phyloP scores from a whole-genome alignment of 2,329 filamentous ascomycete genomes.

The Phialophora tarda region DNA sequence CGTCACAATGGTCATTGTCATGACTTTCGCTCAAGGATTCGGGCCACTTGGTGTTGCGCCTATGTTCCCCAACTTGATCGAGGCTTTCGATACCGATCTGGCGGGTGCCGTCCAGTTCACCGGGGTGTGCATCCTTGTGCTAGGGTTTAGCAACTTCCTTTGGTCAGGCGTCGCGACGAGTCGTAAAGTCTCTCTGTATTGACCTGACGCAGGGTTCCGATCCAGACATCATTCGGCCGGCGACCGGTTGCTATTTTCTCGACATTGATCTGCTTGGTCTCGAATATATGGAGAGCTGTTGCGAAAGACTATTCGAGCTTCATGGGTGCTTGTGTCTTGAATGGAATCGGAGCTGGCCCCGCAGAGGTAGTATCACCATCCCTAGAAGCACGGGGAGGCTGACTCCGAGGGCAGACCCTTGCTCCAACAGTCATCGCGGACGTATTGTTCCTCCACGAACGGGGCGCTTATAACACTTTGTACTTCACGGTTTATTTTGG shows the following conservation, averaged over 20 bases:
- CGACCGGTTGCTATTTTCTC: constrained; percentile 60
- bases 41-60: constrained; percentile 10
- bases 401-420: constrained; percentile 49
- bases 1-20: constrained; percentile 44
- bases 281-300: constrained; percentile 62
- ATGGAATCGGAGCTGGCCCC: constrained; percentile 62
- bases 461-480: constrained; percentile 11
- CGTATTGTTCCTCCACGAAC: constrained; percentile 14
- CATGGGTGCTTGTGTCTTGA: constrained; percentile 66
- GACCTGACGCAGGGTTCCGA: constrained; percentile 5
- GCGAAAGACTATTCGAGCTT: constrained; percentile 65
- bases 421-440: constrained; percentile 6
- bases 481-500: constrained; percentile 16
- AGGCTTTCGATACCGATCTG: constrained; percentile 12
- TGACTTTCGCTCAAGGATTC: constrained; percentile 13
- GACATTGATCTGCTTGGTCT: constrained; percentile 58
- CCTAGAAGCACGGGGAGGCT: background rate
- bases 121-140: constrained; percentile 60
- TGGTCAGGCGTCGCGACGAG: constrained; percentile 45
- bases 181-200: background rate
- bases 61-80: constrained; percentile 15
- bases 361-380: constrained; percentile 45
- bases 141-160: constrained; percentile 58
- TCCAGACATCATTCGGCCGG: constrained; percentile 54
- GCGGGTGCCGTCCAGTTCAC: constrained; percentile 16